Conservation (phyloP, 768 basidiomycete species). For the Hirschioporus abietinus region DNA sequence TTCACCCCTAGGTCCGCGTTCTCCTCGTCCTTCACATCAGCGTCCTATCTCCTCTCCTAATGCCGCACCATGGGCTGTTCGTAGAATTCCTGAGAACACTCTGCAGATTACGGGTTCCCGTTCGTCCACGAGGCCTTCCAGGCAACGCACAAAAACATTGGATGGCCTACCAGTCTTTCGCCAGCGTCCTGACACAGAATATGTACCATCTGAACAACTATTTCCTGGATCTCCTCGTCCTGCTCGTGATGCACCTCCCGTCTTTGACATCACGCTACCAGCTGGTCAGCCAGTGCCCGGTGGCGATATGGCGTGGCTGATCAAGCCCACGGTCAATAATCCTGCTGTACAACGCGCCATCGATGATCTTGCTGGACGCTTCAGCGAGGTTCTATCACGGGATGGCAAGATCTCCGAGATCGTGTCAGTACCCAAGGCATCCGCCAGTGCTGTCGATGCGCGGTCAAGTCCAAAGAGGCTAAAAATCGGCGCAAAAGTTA, state of each 20-base stretch:
- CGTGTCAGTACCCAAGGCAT: neutral
- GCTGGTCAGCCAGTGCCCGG: neutral
- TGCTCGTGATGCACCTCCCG: conserved; percentile 15
- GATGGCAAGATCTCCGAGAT: neutral
- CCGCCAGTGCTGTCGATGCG: neutral
- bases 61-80: conserved; percentile 15
- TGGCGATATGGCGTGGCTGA: conserved; percentile 26
- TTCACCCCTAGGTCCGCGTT: conserved; percentile 11
- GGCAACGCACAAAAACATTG: conserved; percentile 2
- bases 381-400: conserved; percentile 30
- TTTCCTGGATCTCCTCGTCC: neutral
- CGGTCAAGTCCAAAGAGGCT: neutral
- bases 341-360: conserved; percentile 36
- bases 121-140: neutral
- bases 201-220: neutral
- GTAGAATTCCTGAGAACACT: neutral
- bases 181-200: neutral
- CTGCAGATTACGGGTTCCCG: neutral
- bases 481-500: neutral
- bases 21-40: conserved; percentile 10
- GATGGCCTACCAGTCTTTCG: neutral
- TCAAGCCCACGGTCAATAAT: conserved; percentile 31
- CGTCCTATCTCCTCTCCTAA: conserved; percentile 26
- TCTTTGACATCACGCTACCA: conserved; percentile 10
- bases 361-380: conserved; percentile 41